These are phyloP conservation scores for Elsinoe ampelina DNA, from an alignment of 2,329 filamentous ascomycete genomes.

Conservation along the genomic window DNA sequence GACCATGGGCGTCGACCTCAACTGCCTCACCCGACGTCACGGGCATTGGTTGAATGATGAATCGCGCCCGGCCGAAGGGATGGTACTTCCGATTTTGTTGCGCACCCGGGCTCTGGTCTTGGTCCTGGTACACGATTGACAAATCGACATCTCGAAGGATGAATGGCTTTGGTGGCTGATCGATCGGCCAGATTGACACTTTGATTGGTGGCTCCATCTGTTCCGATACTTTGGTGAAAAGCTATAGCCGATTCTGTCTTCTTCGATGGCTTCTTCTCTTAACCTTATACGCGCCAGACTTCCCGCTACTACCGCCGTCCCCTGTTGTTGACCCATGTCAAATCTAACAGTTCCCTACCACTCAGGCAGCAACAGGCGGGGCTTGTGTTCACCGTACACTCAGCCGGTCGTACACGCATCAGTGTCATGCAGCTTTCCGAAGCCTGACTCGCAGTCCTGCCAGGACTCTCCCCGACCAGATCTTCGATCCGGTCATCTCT, in stretches of 20 bases:
- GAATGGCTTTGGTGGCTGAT: neutral
- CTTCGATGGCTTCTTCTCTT: too few relatives aligned
- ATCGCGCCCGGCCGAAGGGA: neutral
- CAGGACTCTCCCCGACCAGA: too few relatives aligned
- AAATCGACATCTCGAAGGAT: neutral
- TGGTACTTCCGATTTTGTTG: neutral
- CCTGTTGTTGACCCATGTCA: neutral
- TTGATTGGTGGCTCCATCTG: neutral
- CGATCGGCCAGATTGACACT: neutral
- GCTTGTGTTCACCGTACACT: neutral
- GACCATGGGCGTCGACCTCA: neutral
- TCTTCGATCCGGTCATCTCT: too few relatives aligned
- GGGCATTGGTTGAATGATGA: neutral
- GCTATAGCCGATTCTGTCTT: neutral
- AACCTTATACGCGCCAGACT: too few relatives aligned
- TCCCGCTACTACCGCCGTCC: too few relatives aligned
- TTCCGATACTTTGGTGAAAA: neutral
- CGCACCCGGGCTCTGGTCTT: neutral
- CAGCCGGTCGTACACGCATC: neutral
- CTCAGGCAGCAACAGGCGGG: neutral
- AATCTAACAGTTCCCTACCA: neutral
- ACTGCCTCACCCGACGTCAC: neutral
- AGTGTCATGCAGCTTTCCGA: neutral
- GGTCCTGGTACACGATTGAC: neutral
- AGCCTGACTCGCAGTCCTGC: neutral